Percentiles rank a stretch among this genome's conserved stretches.
Evolutionary conservation across 768 basidiomycete genomes (phyloP).

Genomic region (Pleurotus tuber-regium): DNA sequence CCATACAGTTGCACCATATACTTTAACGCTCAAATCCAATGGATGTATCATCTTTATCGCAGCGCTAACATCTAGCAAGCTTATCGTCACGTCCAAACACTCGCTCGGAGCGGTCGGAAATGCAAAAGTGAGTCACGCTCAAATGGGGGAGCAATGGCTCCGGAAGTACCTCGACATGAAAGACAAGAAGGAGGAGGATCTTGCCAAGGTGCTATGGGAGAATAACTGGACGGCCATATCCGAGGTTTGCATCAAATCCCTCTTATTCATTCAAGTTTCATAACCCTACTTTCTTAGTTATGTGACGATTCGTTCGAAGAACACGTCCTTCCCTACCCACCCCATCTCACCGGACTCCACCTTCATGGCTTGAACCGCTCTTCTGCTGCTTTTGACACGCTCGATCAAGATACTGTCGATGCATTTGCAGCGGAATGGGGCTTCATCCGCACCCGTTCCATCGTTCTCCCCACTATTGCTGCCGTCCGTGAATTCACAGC

Average conservation of each 20-base stretch:
- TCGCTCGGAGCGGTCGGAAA: slow-evolving; percentile 62
- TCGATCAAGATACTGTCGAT: slow-evolving; percentile 63
- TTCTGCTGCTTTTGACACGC: slow-evolving; percentile 65
- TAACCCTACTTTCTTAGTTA: slow-evolving; percentile 52
- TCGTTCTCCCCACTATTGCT: slow-evolving; percentile 53
- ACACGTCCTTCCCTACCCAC: slow-evolving; percentile 84
- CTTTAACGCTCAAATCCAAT: slow-evolving; percentile 89
- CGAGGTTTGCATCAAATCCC: slow-evolving; percentile 57
- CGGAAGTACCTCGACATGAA: slow-evolving; percentile 56
- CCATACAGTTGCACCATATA: slow-evolving; percentile 76
- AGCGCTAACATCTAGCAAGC: slow-evolving; percentile 68
- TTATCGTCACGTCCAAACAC: slow-evolving; percentile 92
- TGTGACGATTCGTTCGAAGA: slow-evolving; percentile 98
- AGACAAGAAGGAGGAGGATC: slow-evolving; percentile 67
- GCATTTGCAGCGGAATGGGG: slow-evolving; percentile 89
- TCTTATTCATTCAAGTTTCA: neutral
- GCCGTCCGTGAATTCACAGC: slow-evolving; percentile 76
- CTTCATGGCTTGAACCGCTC: slow-evolving; percentile 87
- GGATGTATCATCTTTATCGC: slow-evolving; percentile 97
- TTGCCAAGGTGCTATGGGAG: slow-evolving; percentile 75
- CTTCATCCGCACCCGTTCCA: slow-evolving; percentile 75
- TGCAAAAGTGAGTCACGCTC: slow-evolving; percentile 61
- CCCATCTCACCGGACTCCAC: slow-evolving; percentile 85
- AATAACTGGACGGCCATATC: slow-evolving; percentile 87
- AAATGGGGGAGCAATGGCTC: slow-evolving; percentile 85